Conservation (phyloP, 2,329 filamentous ascomycete genomes). For the Botryotinia narcissicola region DNA sequence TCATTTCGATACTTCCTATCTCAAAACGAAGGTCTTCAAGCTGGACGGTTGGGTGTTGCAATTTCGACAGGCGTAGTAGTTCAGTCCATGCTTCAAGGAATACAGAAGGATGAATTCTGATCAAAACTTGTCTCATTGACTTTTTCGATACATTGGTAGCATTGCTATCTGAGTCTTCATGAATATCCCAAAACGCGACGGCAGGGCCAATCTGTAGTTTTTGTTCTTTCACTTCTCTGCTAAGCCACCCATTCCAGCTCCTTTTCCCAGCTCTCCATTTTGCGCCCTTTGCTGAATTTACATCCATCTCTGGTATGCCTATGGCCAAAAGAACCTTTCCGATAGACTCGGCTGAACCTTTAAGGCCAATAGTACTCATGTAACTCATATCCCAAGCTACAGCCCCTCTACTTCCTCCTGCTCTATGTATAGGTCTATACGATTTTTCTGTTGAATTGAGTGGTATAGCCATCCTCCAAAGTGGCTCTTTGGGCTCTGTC, state of each 20-base stretch:
- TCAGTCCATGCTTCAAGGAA: constrained; percentile 66
- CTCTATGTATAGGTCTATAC: constrained; percentile 83
- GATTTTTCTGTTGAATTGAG: constrained; percentile 85
- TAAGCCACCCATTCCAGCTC: constrained; percentile 56
- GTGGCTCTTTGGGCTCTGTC: constrained; percentile 70
- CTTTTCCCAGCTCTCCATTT: constrained; percentile 69
- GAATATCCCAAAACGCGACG: constrained; percentile 69
- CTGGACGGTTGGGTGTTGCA: constrained; percentile 58
- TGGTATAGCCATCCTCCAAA: constrained; percentile 90
- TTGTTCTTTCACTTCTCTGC: constrained; percentile 52
- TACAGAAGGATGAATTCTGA: constrained; percentile 80
- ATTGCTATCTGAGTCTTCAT: constrained; percentile 26
- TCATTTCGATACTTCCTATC: constrained; percentile 68
- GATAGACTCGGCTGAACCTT: constrained; percentile 63
- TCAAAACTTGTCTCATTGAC: constrained; percentile 50
- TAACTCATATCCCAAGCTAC: constrained; percentile 95
- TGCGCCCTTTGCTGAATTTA: constrained; percentile 61
- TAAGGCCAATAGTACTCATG: constrained; percentile 78
- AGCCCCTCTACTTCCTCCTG: constrained; percentile 70
- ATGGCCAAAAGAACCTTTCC: constrained; percentile 64
- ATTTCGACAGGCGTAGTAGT: constrained; percentile 55
- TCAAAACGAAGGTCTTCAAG: constrained; percentile 69
- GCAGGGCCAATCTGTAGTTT: constrained; percentile 66
- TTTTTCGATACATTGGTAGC: constrained; percentile 41
- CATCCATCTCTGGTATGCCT: constrained; percentile 57